A percentile compares a stretch with the other conserved stretches of the same genome.
Evolutionary conservation across 129 eudicot genomes (phyloP).

Genomic region (Smallanthus sonchifolius): DNA sequence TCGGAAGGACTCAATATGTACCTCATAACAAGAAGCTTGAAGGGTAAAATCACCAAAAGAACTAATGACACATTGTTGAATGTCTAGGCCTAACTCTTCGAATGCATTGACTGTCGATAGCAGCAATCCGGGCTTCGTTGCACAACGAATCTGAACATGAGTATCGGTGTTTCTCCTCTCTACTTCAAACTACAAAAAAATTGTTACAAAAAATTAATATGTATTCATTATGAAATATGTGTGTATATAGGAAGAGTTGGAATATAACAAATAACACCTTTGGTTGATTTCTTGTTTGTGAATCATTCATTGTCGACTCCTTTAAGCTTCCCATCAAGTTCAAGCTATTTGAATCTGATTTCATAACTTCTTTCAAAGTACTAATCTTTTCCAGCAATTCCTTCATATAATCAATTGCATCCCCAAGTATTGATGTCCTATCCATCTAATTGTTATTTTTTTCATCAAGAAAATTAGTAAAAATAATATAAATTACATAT

Average conservation of each 20-base stretch:
- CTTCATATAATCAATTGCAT: constrained; percentile 74
- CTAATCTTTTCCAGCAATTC: constrained; percentile 56
- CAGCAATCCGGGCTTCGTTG: constrained; percentile 63
- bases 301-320: constrained; percentile 42
- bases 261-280: constrained; percentile 35
- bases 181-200: constrained; percentile 54
- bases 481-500: too few species aligned
- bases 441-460: constrained; percentile 54
- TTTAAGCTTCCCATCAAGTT: constrained; percentile 32
- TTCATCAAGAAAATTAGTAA: background rate
- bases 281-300: constrained; percentile 44
- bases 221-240: background rate
- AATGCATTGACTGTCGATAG: constrained; percentile 56
- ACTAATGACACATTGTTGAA: constrained; percentile 76
- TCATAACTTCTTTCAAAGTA: constrained; percentile 29
- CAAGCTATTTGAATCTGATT: constrained; percentile 22
- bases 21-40: constrained; percentile 84
- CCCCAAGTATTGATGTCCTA: constrained; percentile 81
- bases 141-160: constrained; percentile 53
- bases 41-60: constrained; percentile 65
- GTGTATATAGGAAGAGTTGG: background rate
- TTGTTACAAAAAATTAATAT: background rate
- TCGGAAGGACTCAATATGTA: constrained; percentile 1
- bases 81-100: constrained; percentile 65
- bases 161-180: constrained; percentile 56